Evolutionary conservation across 305 asterid species (phyloP).

Genomic region (Euphrasia arctica): DNA sequence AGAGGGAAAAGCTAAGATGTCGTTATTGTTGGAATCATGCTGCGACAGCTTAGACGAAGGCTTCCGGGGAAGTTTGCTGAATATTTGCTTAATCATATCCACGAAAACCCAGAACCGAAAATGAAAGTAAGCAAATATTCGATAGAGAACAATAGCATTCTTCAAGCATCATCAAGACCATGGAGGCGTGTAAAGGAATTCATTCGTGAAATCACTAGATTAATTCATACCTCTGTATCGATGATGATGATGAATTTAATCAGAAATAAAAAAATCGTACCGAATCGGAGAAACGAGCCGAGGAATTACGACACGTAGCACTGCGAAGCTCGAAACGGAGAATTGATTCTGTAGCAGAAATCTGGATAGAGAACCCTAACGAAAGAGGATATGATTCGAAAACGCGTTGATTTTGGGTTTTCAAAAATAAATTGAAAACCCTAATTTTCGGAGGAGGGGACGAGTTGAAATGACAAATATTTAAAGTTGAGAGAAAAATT

Average conservation of each 20-base stretch:
- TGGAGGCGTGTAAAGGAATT: slow-evolving; percentile 12
- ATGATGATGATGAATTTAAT: slow-evolving; percentile 14
- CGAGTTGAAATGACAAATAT: not conserved
- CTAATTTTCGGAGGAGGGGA: slow-evolving; percentile 30
- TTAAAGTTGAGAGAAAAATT: too few species aligned
- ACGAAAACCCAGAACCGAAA: slow-evolving; percentile 20
- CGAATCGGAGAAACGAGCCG: slow-evolving; percentile 16
- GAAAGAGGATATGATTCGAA: slow-evolving; percentile 19
- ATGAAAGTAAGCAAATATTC: slow-evolving; percentile 21
- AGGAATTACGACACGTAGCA: slow-evolving; percentile 19
- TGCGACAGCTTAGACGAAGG: slow-evolving; percentile 38
- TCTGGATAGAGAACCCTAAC: slow-evolving; percentile 27
- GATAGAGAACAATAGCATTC: slow-evolving; percentile 22
- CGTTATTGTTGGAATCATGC: slow-evolving; percentile 32
- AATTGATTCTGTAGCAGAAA: slow-evolving; percentile 10
- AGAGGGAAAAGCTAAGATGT: slow-evolving; percentile 20
- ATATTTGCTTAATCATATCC: slow-evolving; percentile 43
- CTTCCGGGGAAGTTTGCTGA: slow-evolving; percentile 52
- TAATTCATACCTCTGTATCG: slow-evolving; percentile 24
- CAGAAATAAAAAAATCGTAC: slow-evolving; percentile 9
- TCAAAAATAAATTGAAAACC: slow-evolving; percentile 32
- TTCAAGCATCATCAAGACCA: slow-evolving; percentile 24
- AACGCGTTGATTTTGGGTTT: slow-evolving; percentile 24
- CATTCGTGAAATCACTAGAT: not conserved
- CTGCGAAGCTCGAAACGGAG: slow-evolving; percentile 18